These are phyloP conservation scores for Thraustotheca clavata DNA, from an alignment of 352 stramenopile species.

Conservation along the genomic window DNA sequence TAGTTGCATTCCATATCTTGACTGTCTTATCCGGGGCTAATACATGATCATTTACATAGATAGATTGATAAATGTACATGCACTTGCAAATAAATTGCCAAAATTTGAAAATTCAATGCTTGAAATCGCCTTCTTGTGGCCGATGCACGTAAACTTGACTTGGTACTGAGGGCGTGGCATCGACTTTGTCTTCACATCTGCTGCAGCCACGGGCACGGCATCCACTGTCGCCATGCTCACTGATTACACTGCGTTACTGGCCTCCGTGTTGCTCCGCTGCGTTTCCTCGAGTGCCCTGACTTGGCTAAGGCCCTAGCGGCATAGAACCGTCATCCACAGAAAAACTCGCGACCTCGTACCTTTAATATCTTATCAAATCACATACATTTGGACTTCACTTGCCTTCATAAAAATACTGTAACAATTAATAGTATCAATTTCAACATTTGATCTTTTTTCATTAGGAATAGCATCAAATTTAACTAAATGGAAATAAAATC, in stretches of 20 bases:
- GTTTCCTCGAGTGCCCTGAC: constrained; percentile 7
- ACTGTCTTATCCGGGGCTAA: constrained; percentile 64
- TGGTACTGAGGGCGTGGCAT: neutral
- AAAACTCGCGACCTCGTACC: neutral
- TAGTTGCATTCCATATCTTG: constrained; percentile 57
- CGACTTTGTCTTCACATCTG: neutral
- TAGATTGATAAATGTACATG: constrained; percentile 29
- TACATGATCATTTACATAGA: neutral
- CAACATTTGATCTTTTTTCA: neutral
- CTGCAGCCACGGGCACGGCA: neutral
- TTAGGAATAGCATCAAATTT: no score
- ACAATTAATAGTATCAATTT: neutral
- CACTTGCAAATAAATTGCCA: constrained; percentile 47
- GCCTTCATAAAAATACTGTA: constrained; percentile 6
- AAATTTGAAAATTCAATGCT: constrained; percentile 58
- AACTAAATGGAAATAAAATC: no score
- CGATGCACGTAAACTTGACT: constrained; percentile 20
- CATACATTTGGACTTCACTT: neutral
- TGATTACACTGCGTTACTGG: neutral
- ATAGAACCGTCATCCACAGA: constrained; percentile 3
- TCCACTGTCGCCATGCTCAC: constrained; percentile 15
- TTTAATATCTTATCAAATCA: neutral
- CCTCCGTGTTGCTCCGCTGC: neutral
- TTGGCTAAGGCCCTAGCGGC: constrained; percentile 4
- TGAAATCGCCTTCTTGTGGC: constrained; percentile 63